Base-by-base conservation (phyloP, 2,329 filamentous ascomycete species). In the Coniella vitis region DNA sequence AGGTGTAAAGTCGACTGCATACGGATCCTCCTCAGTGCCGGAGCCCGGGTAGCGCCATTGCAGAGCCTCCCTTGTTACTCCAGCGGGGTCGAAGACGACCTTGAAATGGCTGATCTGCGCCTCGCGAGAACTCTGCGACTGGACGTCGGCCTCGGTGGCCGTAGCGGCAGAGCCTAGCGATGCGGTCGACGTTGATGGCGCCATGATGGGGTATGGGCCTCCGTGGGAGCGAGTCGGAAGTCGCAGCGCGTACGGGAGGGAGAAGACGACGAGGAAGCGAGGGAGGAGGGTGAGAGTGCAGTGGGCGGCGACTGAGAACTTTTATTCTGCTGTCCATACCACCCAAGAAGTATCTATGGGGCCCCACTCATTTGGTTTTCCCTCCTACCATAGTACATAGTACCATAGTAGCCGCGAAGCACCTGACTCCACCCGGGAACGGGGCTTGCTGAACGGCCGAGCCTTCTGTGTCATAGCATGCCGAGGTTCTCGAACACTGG, bases 11-110 rank as follows among this genome's bases (percentile, higher is more conserved):
- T 79, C 76, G 55, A 89, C 83, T 29, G 81, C 65, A 55, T 78
- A 89, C 1, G 86, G 86, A 36, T 83, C 78, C 38, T 84, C 78
- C 8, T 71, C 62, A 2, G 84, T 89, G 52, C 86, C 86, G 12
- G 73, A 63, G 21, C 83, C 83, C 14, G 65, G 60, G 57, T 84
- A 86, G 3, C 66, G 61, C 62, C 78, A 69, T 44, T 75, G 67
- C 39, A 82, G 64, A 8, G 83, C 75, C 46, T 75, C 72, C 40
- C 74, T 69, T 0, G 75, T 81, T 44, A 86, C 65, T 38, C 75
- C 75, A 21, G 73, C 72, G 47, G 79, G 80, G 60, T 83, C 73
- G 42, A 75, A 62, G 50, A 86, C 68, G 47, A 81, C 65, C 43
- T 69, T 65, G 63, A 72, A 77, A 63, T 79, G 73, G 13, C 67